Conservation (phyloP, 352 stramenopile genomes). For the Phytophthora pini region DNA sequence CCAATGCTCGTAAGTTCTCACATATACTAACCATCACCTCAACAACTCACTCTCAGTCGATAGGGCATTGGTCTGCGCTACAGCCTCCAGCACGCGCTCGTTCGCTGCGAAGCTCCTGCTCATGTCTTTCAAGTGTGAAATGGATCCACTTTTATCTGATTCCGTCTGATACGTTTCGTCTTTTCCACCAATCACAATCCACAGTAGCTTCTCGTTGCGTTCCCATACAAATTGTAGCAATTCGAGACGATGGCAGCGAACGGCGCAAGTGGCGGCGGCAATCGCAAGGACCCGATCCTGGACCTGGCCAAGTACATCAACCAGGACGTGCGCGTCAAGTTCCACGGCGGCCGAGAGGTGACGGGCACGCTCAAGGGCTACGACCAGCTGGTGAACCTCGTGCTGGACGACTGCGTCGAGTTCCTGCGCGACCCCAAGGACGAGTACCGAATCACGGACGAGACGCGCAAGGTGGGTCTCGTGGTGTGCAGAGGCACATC, state of each 20-base stretch:
- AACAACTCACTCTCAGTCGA: conserved; percentile 48
- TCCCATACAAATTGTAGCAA: conserved; percentile 16
- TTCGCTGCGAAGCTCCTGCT: conserved; percentile 59
- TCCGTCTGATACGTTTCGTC: conserved; percentile 19
- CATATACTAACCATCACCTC: background rate
- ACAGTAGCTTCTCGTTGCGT: background rate
- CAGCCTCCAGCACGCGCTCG: conserved; percentile 65
- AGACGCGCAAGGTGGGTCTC: conserved; percentile 93
- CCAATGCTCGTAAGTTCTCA: background rate
- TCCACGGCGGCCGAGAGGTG: conserved; percentile 93
- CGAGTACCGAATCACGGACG: conserved; percentile 87
- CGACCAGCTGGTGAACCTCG: conserved; percentile 97
- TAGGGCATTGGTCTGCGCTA: conserved; percentile 43
- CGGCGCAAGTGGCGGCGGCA: conserved; percentile 41
- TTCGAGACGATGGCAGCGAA: conserved; percentile 63
- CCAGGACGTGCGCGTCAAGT: conserved; percentile 95
- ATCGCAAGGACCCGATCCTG: conserved; percentile 89
- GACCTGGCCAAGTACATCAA: conserved; percentile 96
- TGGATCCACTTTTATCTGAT: conserved; percentile 30
- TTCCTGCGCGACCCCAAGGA: conserved; percentile 94
- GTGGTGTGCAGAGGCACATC: conserved; percentile 94
- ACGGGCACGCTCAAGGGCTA: conserved; percentile 95
- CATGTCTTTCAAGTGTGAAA: conserved; percentile 22
- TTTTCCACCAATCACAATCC: conserved; percentile 28
- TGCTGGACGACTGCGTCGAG: conserved; percentile 97